phyloP scores from a whole-genome alignment of 2,329 filamentous ascomycete genomes.

The Phialocephala subalpina region DNA sequence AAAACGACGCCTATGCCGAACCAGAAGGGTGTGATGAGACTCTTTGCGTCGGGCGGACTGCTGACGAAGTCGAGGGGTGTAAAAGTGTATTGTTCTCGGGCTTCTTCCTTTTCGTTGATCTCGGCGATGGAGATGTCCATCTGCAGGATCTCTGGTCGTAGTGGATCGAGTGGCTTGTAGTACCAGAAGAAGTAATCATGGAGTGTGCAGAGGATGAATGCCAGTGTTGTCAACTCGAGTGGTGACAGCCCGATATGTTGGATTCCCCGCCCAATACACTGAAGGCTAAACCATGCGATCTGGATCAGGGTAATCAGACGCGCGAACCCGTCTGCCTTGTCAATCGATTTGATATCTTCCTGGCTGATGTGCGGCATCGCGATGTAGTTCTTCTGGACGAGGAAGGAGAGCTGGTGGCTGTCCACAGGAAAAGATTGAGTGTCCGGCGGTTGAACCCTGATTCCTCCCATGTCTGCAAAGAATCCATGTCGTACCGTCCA shows the following conservation, averaged over 20 bases:
- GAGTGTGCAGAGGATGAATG: conserved; percentile 6
- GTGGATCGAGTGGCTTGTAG: neutral
- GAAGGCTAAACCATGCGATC: neutral
- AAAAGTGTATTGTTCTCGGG: neutral
- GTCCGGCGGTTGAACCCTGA: neutral
- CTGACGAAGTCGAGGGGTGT: conserved; percentile 13
- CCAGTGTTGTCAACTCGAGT: neutral
- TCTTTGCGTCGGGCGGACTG: neutral
- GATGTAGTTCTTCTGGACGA: conserved; percentile 9
- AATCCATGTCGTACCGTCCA: conserved; percentile 6
- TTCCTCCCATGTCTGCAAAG: conserved; percentile 10
- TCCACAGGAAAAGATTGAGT: neutral
- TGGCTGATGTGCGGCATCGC: neutral
- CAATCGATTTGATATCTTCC: neutral
- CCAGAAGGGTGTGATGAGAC: conserved; percentile 10
- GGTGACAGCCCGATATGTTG: neutral
- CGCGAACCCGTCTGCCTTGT: conserved; percentile 6
- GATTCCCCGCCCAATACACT: neutral
- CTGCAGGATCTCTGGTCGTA: neutral
- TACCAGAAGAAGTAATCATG: conserved; percentile 3
- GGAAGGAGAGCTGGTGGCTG: neutral
- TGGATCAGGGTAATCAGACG: conserved; percentile 2
- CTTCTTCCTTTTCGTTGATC: conserved; percentile 1
- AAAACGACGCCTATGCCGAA: conserved; percentile 10
- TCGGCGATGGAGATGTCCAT: neutral